Evolutionary conservation across 129 eudicot species (phyloP), one percentile per base, ranked within the genome.

Genomic region (Flaveria trinervia): DNA sequence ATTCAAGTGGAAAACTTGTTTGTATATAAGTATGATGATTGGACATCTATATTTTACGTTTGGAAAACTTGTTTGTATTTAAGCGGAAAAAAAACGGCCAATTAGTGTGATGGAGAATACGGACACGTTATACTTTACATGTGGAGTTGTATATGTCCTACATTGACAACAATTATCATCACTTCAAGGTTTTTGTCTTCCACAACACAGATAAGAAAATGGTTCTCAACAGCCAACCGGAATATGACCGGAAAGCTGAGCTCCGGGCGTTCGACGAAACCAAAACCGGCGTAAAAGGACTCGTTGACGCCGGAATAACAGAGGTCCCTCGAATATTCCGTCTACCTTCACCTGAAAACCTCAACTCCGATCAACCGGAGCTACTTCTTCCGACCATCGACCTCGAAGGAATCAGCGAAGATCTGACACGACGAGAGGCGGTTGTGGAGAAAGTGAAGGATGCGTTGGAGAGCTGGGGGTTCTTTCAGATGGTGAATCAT

Each of bases 251-350:
- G 33, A 65, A 59, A 20, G 44, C 77, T 0, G 79, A 81, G 50
- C 89, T 86, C 1, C 79, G 30, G 51, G 89, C 89, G 5, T 89
- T 89, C 14, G 90, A 86, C 45, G 81, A 84, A 13, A 80, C 88
- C 7, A 79, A 82, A 73, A 71, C 88, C 23, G 93, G 93, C 3
- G 93, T 89, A 30, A 89, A 89, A 83, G 89, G 94, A 26, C 85
- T 89, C 1, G 83, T 86, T 9, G 94, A 86, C 44, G 79, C 87
- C 7, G 96, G 91, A 41, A 56, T 84, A 9, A 26, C 54, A 0
- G 62, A 61, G 3, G 62, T 89, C 72, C 96, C 91, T 17, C 75
- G 65, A 25, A 86, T 89, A 44, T 89, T 84, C 60, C 49, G 28
- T 57, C 33, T 65, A 16, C 70, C 83, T 16, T 51, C 74, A n/a